Base-by-base conservation (phyloP, 31 red algal genomes). In the Porphyra umbilicalis region DNA sequence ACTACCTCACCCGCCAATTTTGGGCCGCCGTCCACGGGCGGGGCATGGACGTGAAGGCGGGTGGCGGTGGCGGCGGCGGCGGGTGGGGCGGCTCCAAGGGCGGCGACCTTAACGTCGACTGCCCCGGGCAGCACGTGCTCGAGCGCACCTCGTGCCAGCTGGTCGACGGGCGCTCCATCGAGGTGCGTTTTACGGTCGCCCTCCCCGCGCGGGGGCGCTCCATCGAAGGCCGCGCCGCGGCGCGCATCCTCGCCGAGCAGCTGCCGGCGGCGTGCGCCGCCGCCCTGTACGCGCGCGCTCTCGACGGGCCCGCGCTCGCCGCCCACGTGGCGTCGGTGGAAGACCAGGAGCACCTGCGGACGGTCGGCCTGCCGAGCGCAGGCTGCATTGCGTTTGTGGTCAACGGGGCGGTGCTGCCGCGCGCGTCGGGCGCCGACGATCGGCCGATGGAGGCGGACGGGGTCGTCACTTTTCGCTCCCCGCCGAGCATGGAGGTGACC, bases 71-170 rank as follows among this genome's bases (percentile, higher is more conserved):
- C n/a, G 57, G 57, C 57, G 57, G 57, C 30, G 75, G 35, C 34
- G 90, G 90, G 33, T 96, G 94, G 94, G n/a, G 78, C 0, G 89
- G 91, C 9, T 78, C 86, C n/a, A 96, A 96, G 77, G 94, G 94
- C 32, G 94, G 90, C 9, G 82, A 90, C 77, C 44, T 96, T 38
- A 90, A 81, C 36, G 88, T 96, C 80, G 94, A 92, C 81, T 33
- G 39, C 16, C 94, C 94, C 20, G 78, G 84, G 38, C 94, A 96
- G 68, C 90, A 92, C 83, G 91, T 96, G 15, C 75, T 96, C 37
- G 77, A 86, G 36, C 67, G 94, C 36, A 84, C 94, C 15, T 86
- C 87, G 33, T 89, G 86, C 80, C 15, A 89, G 10, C 57, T 96
- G 36, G 39, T 76, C 33, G 80, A 93, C 18, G 81, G 85, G 2